Conservation (phyloP, 352 stramenopile species). For the Bremia lactucae region DNA sequence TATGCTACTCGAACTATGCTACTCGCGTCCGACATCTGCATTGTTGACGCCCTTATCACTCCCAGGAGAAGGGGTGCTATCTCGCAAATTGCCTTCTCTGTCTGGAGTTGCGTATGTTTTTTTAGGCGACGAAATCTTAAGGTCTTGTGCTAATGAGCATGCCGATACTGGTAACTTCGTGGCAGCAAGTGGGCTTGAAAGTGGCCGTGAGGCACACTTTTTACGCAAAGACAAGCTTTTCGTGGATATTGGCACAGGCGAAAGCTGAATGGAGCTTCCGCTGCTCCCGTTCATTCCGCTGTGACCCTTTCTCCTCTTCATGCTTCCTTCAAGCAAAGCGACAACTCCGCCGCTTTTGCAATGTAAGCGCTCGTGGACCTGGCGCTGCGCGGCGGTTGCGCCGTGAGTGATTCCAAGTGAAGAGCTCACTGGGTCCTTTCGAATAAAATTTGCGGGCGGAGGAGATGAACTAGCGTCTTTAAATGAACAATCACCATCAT, state of each 20-base stretch:
- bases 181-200: conserved; percentile 2
- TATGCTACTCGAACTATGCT: too few relatives aligned
- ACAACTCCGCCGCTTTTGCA: conserved; percentile 10
- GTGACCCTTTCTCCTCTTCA: conserved; percentile 20
- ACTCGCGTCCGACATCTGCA: not conserved
- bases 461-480: conserved; percentile 8
- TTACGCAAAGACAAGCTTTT: conserved; percentile 7
- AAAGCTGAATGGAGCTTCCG: conserved; percentile 1
- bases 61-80: conserved; percentile 1
- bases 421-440: conserved; percentile 12
- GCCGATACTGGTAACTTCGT: conserved; percentile 7
- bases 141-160: conserved; percentile 20
- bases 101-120: conserved; percentile 12
- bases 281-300: conserved; percentile 6
- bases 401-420: conserved; percentile 15
- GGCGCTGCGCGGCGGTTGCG: conserved; percentile 19
- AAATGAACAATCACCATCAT: conserved; percentile 3
- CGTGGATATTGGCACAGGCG: conserved; percentile 6
- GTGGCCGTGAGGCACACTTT: conserved; percentile 3
- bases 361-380: conserved; percentile 18
- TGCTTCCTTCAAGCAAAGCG: conserved; percentile 3
- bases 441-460: conserved; percentile 12
- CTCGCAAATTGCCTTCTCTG: too few relatives aligned
- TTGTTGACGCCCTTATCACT: not conserved
- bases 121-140: conserved; percentile 15